Conservation (phyloP, 108 stramenopile genomes). For the Pseudonitzschia pungens region DNA sequence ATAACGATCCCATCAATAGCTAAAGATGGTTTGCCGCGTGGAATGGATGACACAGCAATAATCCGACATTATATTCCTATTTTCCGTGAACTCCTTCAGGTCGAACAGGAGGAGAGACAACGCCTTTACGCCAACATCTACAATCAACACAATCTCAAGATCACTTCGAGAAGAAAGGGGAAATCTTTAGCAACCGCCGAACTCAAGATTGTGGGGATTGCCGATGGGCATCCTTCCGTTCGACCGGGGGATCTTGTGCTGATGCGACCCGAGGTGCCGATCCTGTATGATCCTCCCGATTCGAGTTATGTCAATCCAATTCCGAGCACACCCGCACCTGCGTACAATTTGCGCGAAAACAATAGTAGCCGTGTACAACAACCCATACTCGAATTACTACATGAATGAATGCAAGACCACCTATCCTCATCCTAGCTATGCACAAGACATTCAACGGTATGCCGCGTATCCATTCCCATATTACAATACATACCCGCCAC, state of each 20-base stretch:
- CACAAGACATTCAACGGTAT: not conserved
- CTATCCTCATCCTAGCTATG: not conserved
- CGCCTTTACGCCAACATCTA: slow-evolving; percentile 31
- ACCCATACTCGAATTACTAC: not conserved
- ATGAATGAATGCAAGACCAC: not conserved
- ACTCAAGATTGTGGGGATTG: slow-evolving; percentile 40
- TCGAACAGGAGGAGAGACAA: slow-evolving; percentile 22
- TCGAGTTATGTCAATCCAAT: too few relatives aligned
- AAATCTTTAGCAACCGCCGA: not conserved
- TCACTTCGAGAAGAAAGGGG: not conserved
- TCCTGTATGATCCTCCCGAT: not conserved
- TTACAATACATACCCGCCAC: not conserved
- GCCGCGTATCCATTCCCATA: not conserved
- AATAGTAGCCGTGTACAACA: not conserved
- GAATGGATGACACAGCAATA: not conserved
- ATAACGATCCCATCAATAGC: not conserved
- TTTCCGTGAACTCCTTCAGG: slow-evolving; percentile 18
- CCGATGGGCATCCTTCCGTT: slow-evolving; percentile 60
- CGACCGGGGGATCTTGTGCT: slow-evolving; percentile 54
- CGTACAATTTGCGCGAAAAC: not conserved
- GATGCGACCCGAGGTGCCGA: slow-evolving; percentile 47
- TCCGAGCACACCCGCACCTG: not conserved
- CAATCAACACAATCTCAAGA: slow-evolving; percentile 18
- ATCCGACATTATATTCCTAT: slow-evolving; percentile 8
- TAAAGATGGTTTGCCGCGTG: not conserved